Evolutionary conservation across 495 filamentous ascomycete genomes (phyloP).

Genomic region (Elasticomyces elasticus): DNA sequence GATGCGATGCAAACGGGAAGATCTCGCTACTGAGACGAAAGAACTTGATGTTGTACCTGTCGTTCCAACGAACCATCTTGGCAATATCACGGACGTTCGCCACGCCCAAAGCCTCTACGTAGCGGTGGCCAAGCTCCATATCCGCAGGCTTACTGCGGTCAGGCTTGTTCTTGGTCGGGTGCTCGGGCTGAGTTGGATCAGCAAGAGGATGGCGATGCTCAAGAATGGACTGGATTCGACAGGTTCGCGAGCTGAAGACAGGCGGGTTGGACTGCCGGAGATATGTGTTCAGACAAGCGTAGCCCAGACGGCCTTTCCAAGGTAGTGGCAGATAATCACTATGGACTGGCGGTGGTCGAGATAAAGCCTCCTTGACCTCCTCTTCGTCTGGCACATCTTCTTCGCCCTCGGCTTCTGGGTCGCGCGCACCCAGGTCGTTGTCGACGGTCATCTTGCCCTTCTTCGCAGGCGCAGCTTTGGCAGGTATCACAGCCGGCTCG

Average conservation of each 20-base stretch:
- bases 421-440: slow-evolving; percentile 2
- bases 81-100: slow-evolving; percentile 73
- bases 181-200: slow-evolving; percentile 64
- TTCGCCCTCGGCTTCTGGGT: slow-evolving; percentile 35
- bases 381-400: slow-evolving; percentile 32
- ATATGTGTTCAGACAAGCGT: slow-evolving; percentile 87
- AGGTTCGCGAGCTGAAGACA: slow-evolving; percentile 85
- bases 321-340: slow-evolving; percentile 79
- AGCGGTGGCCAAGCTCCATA: slow-evolving; percentile 52
- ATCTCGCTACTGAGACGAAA: slow-evolving; percentile 88
- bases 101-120: slow-evolving; percentile 67
- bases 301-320: slow-evolving; percentile 87
- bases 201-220: slow-evolving; percentile 75
- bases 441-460: slow-evolving; percentile 22
- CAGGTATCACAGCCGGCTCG: slow-evolving; percentile 17
- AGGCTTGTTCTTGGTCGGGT: slow-evolving; percentile 71
- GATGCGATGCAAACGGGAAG: slow-evolving; percentile 91
- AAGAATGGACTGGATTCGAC: slow-evolving; percentile 80
- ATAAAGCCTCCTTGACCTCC: slow-evolving; percentile 38
- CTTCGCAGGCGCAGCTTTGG: slow-evolving; percentile 25
- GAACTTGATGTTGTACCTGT: slow-evolving; percentile 85
- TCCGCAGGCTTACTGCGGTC: slow-evolving; percentile 59
- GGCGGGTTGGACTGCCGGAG: slow-evolving; percentile 75
- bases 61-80: slow-evolving; percentile 89
- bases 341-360: slow-evolving; percentile 66